Evolutionary conservation across 108 stramenopile genomes (phyloP).

Genomic region (Skeletonema potamos): DNA sequence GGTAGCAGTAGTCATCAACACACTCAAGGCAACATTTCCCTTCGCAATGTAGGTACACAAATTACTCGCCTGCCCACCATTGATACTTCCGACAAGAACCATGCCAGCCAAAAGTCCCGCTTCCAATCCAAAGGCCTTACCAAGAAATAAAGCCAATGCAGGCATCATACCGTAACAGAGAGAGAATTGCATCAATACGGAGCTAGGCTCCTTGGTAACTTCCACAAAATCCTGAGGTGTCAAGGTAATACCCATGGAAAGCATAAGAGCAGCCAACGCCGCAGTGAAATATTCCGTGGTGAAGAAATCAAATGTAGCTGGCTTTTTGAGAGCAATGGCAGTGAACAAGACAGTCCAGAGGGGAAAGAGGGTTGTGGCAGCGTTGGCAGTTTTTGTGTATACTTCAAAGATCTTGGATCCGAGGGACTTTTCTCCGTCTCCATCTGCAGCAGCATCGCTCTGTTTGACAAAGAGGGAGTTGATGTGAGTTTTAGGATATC

Average conservation of each 20-base stretch:
- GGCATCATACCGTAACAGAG: slow-evolving; percentile 98
- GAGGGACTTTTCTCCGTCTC: slow-evolving; percentile 25
- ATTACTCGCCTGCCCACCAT: slow-evolving; percentile 97
- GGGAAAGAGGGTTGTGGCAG: slow-evolving; percentile 91
- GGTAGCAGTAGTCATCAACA: slow-evolving; percentile 98
- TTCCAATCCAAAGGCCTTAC: slow-evolving; percentile 77
- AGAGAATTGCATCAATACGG: slow-evolving; percentile 91
- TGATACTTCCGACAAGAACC: slow-evolving; percentile 95
- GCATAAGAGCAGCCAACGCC: slow-evolving; percentile 92
- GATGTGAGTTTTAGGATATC: not conserved
- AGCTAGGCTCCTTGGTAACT: slow-evolving; percentile 84
- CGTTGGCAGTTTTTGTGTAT: slow-evolving; percentile 81
- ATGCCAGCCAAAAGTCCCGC: slow-evolving; percentile 94
- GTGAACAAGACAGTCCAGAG: slow-evolving; percentile 92
- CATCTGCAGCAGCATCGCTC: not conserved
- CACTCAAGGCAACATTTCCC: slow-evolving; percentile 95
- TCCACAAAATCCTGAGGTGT: slow-evolving; percentile 90
- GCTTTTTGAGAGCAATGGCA: slow-evolving; percentile 83
- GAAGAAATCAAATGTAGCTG: slow-evolving; percentile 94
- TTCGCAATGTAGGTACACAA: slow-evolving; percentile 97
- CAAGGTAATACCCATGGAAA: slow-evolving; percentile 98
- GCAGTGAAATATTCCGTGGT: slow-evolving; percentile 96
- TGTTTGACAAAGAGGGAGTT: not conserved
- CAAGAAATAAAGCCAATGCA: slow-evolving; percentile 78
- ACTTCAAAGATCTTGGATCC: slow-evolving; percentile 77